These are phyloP conservation scores for Medicago arabica DNA, from an alignment of 306 rosid species.

Conservation along the genomic window DNA sequence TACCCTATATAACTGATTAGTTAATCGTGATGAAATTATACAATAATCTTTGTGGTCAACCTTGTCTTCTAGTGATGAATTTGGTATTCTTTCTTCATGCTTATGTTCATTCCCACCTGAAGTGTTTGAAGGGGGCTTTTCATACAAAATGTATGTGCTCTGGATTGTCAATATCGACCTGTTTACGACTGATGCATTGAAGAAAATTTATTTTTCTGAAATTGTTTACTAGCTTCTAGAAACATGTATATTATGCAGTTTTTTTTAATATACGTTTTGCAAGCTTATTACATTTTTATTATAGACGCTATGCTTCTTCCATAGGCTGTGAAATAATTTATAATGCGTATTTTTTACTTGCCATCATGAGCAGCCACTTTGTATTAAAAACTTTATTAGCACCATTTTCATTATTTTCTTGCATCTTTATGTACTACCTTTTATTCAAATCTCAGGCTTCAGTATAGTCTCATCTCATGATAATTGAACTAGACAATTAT, in stretches of 20 bases:
- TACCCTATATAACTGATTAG: constrained; percentile 26
- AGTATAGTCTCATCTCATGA: constrained; percentile 16
- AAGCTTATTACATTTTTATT: not conserved
- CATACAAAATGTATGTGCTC: constrained; percentile 11
- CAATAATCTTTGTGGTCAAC: constrained; percentile 20
- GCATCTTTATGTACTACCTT: constrained; percentile 34
- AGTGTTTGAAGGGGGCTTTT: constrained; percentile 20
- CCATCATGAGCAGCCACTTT: not conserved
- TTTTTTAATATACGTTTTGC: not conserved
- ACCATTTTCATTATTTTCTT: constrained; percentile 31
- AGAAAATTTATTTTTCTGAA: constrained; percentile 13
- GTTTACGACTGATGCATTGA: constrained; percentile 16
- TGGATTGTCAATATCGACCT: not conserved
- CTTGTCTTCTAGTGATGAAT: constrained; percentile 29
- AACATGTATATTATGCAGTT: constrained; percentile 12
- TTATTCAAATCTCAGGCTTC: constrained; percentile 14
- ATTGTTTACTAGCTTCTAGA: constrained; percentile 22
- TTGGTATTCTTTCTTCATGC: not conserved
- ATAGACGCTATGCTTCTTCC: not conserved
- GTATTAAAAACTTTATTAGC: not conserved
- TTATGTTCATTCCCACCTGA: not conserved
- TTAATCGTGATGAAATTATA: not conserved
- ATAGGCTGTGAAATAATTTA: not conserved
- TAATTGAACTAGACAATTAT: constrained; percentile 33
- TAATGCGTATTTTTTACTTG: not conserved